Percentiles rank a stretch among this genome's conserved stretches.
Evolutionary conservation across 129 eudicot species (phyloP).

Genomic region (Flaveria bidentis): DNA sequence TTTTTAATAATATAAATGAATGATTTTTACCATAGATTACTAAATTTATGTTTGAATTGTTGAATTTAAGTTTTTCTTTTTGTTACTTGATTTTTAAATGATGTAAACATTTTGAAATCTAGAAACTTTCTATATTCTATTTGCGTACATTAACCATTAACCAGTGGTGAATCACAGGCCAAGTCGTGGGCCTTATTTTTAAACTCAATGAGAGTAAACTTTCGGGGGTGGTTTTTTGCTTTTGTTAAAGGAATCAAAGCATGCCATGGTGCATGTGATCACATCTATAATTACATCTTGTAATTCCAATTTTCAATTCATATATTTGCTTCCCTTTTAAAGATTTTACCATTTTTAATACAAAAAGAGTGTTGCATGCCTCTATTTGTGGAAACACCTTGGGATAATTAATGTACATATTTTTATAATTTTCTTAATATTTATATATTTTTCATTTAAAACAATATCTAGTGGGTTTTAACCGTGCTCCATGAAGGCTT

Average conservation of each 20-base stretch:
- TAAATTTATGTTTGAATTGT: too few species aligned
- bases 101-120: too few species aligned
- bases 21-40: too few species aligned
- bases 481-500: too few species aligned
- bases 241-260: slow-evolving; percentile 55
- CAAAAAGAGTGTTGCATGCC: slow-evolving; percentile 32
- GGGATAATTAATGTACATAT: slow-evolving; percentile 20
- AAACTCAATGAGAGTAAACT: slow-evolving; percentile 2
- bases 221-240: slow-evolving; percentile 28
- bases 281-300: slow-evolving; percentile 42
- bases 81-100: too few species aligned
- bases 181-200: too few species aligned
- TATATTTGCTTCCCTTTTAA: slow-evolving; percentile 21
- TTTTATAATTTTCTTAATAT: background rate
- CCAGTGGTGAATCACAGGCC: too few species aligned
- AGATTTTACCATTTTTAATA: slow-evolving; percentile 18
- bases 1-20: too few species aligned
- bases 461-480: too few species aligned
- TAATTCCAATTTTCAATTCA: slow-evolving; percentile 31
- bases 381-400: slow-evolving; percentile 37
- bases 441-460: background rate
- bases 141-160: too few species aligned
- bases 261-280: slow-evolving; percentile 58
- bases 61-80: too few species aligned
- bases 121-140: too few species aligned